These are phyloP conservation scores for Naganishia randhawae DNA, from an alignment of 768 basidiomycete genomes.

Conservation along the genomic window DNA sequence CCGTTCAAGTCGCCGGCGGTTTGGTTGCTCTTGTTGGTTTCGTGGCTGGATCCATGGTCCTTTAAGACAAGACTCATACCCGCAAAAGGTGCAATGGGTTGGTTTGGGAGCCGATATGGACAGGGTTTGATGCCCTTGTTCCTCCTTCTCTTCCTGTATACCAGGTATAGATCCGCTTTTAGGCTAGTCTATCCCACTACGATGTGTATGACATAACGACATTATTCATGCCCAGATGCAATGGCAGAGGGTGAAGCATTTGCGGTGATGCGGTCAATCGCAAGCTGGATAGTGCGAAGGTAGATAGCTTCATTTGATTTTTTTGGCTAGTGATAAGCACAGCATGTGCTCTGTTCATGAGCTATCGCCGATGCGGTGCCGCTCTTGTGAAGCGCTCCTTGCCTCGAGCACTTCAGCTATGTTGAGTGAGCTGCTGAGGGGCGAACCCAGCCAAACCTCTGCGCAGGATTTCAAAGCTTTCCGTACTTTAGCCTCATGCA, in stretches of 20 bases:
- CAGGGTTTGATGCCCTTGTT: neutral
- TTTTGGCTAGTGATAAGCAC: too few species aligned
- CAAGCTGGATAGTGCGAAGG: neutral
- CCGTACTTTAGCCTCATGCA: too few species aligned
- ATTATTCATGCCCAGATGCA: neutral
- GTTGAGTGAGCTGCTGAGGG: too few species aligned
- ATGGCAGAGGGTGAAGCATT: neutral
- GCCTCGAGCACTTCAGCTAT: too few species aligned
- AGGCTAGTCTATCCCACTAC: neutral
- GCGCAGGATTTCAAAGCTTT: too few species aligned
- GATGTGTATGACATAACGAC: constrained; percentile 9
- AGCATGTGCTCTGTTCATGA: too few species aligned
- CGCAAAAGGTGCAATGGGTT: neutral
- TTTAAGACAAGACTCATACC: neutral
- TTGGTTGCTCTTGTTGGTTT: constrained; percentile 16
- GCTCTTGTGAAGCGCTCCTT: too few species aligned
- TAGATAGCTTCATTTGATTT: too few species aligned
- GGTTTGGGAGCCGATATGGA: neutral
- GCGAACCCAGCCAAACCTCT: too few species aligned
- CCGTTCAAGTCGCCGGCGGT: constrained; percentile 20
- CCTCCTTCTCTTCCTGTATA: neutral
- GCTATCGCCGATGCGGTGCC: too few species aligned
- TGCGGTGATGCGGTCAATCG: too few species aligned
- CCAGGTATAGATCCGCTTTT: neutral
- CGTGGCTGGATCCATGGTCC: constrained; percentile 21